Evolutionary conservation across 306 rosid genomes (phyloP), one percentile per base, ranked within the genome.

Genomic region (Begonia peltatifolia): DNA sequence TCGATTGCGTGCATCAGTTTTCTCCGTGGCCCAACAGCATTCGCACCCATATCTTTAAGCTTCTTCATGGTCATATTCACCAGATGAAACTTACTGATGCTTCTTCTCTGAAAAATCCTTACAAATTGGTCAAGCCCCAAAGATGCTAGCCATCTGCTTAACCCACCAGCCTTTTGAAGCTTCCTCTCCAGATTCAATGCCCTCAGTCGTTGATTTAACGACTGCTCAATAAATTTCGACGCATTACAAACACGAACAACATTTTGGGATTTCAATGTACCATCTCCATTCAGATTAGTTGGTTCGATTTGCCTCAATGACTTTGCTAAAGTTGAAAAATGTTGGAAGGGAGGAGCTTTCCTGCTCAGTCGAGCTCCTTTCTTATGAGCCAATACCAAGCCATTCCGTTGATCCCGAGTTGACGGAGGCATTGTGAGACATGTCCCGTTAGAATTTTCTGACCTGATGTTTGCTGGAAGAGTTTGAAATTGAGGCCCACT

Each of bases 11-110:
- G 94, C 52, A 90, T 86, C 62, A 90, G 73, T 70, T 90, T 90
- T 82, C 95, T 69, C 70, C 99, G 72, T 11, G 99, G 99, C 62
- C 99, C 95, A n/a, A 90, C 99, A 0, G 95, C 92, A 67, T 55
- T 71, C 38, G 94, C 94, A 11, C 99, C 93, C 95, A 90, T 90
- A 70, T 86, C 88, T 75, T 90, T 83, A 57, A 90, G 94, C 62
- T 80, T 90, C 54, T 86, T 75, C 99, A 86, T 86, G 58, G 85
- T 90, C 53, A 90, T 64, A 69, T 83, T 79, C 54, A 73, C 92
- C 63, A 90, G 75, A 55, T 90, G 94, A 72, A 76, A 81, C 64
- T 86, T 90, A 41, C 15, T 55, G 41, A 90, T 56, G 61, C 80
- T 50, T 58, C 55, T 90, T 42, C 92, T 76, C 47, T 65, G 85